Percentiles rank a stretch among this genome's conserved stretches.
Conservation (phyloP, 1,284 basidiomycete genomes). For the Kwoniella shivajii region DNA sequence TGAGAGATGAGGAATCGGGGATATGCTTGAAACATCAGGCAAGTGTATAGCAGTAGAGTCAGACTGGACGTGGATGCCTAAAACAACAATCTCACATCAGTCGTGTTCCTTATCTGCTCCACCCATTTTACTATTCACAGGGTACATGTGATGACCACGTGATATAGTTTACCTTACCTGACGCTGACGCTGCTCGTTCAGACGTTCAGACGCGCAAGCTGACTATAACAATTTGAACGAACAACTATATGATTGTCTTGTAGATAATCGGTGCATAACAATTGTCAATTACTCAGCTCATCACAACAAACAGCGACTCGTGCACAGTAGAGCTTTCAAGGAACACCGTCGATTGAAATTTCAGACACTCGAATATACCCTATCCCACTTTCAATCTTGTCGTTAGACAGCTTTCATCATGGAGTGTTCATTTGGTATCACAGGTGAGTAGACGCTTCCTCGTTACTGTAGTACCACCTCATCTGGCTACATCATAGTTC, state of each 20-base stretch:
- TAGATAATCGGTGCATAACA: not conserved
- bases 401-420: conserved; percentile 24
- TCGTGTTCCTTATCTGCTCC: not conserved
- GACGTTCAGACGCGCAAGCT: conserved; percentile 9
- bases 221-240: not conserved
- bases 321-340: not conserved
- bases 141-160: too few relatives aligned
- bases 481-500: too few relatives aligned
- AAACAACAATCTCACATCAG: too few relatives aligned
- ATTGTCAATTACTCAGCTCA: too few relatives aligned
- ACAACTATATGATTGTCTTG: not conserved
- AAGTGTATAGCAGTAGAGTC: too few relatives aligned
- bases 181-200: conserved; percentile 3
- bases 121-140: conserved; percentile 7
- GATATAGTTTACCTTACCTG: not conserved
- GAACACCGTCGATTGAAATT: not conserved
- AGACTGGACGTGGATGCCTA: too few relatives aligned
- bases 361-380: not conserved
- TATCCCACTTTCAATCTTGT: not conserved
- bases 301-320: too few relatives aligned
- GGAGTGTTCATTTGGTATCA: conserved; percentile 59
- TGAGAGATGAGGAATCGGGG: too few relatives aligned
- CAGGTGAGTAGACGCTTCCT: conserved; percentile 32
- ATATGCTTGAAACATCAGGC: too few relatives aligned
- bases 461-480: not conserved